Evolutionary conservation across 2,329 filamentous ascomycete species (phyloP), one percentile per base, ranked within the genome.

Genomic region (Paradendryphiella salina): DNA sequence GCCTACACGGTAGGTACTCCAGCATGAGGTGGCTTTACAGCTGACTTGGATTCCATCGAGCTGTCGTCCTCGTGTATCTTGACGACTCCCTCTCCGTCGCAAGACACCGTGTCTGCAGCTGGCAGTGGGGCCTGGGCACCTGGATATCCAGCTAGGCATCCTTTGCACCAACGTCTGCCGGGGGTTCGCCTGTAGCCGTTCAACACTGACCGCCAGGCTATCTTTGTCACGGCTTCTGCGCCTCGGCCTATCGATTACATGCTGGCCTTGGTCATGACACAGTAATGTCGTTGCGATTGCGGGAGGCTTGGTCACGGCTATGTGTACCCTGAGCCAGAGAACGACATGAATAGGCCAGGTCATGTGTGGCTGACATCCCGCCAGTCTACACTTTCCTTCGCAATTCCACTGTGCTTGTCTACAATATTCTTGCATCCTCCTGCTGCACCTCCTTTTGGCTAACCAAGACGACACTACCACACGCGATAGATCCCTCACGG

Each of bases 191-290:
- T 52, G 43, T 34, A 52, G 50, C 50, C 45, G 45, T 44, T 35
- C 28, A 44, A 52, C 50, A 52, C 50, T 52, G 50, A 49, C 45
- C 50, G 36, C 50, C 29, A 8, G 45, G 50, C 38, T 52, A 28
- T 52, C 45, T 49, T 49, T 49, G 50, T 44, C 50, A 31, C 33
- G 29, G 21, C 49, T 44, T 42, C 37, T 29, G 40, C 20, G 50
- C 50, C 28, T 52, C 45, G 31, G 28, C 38, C 45, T 39, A 49
- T 35, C 38, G 45, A 44, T 44, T 42, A 34, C 18, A 26, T 17
- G 21, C 18, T n/a, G 26, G 34, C 42, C 13, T 21, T 28, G 14
- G 13, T 17, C 37, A 29, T 28, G 4, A 15, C 15, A 13, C 2
- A 29, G 15, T 29, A 3, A 5, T 6, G 13, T 28, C 10, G 10